A percentile compares a stretch with the other conserved stretches of the same genome.
Conservation (phyloP, 352 stramenopile species). For the Phytopythium aichiense region DNA sequence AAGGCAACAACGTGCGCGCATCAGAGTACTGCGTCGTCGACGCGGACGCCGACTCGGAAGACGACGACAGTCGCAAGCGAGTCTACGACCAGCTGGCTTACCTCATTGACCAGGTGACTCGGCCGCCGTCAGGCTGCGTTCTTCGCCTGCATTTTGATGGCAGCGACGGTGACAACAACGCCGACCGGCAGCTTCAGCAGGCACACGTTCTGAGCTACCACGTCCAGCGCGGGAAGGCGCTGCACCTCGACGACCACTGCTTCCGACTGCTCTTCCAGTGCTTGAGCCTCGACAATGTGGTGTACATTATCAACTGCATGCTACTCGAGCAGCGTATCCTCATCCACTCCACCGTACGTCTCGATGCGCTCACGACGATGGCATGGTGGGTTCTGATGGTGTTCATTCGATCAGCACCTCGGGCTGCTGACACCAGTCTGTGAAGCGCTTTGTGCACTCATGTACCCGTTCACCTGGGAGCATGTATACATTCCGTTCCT, state of each 20-base stretch:
- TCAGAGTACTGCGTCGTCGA: constrained; percentile 4
- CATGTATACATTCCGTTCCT: constrained; percentile 88
- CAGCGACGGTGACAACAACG: not conserved
- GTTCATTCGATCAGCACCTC: constrained; percentile 29
- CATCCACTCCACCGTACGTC: constrained; percentile 71
- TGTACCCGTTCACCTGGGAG: constrained; percentile 84
- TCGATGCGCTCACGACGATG: not conserved
- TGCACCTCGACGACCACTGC: constrained; percentile 70
- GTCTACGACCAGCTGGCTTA: constrained; percentile 3
- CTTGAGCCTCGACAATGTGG: constrained; percentile 72
- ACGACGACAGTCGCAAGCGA: not conserved
- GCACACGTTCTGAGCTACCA: constrained; percentile 34
- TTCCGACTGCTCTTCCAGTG: constrained; percentile 82
- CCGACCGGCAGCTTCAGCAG: not conserved
- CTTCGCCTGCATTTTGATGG: constrained; percentile 3
- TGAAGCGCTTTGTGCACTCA: constrained; percentile 69
- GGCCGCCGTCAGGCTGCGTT: not conserved
- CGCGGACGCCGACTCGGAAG: too few species aligned
- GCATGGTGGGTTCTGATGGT: not conserved
- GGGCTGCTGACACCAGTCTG: constrained; percentile 71
- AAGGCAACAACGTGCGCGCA: constrained; percentile 7
- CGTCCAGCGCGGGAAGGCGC: constrained; percentile 51
- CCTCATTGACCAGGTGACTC: constrained; percentile 1
- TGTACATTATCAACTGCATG: constrained; percentile 79
- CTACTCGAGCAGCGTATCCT: constrained; percentile 81